Evolutionary conservation across 2,329 filamentous ascomycete genomes (phyloP), one percentile per base, ranked within the genome.

Genomic region (Ophiostoma sp.): DNA sequence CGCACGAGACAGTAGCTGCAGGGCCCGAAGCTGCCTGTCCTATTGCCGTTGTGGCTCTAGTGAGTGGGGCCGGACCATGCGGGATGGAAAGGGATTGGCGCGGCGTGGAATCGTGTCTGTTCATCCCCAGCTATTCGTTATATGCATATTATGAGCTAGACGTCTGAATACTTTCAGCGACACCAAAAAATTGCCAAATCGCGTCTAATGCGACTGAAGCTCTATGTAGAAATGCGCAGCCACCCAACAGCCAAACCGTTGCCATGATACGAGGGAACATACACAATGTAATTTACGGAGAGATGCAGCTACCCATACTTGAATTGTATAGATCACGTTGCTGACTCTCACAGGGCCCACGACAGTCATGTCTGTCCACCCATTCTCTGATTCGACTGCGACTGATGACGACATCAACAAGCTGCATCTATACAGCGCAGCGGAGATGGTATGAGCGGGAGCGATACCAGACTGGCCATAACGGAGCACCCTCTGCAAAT

Each of bases 191-290:
- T 63, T 7, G 28, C 7, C 9, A 39, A 15, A 52, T n/a, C 25
- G n/a, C 25, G 12, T 11, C 15, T 50, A 50, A 48, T 72, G 55
- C 45, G 71, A 70, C 52, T 9, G 36, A 63, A 61, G 25, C 39
- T 55, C 33, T n/a, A 25, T 22, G 68, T 39, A 52, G 42, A 57
- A 59, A n/a, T 22, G 17, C 42, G 42, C 28, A 72, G 71, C 55
- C 12, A n/a, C n/a, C 17, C 45, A 22, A 48, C 33, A 39, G 15
- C 66, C 48, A 61, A 12, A 25, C 55, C 50, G 52, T 57, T 72
- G 72, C 59, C 69, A 76, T 76, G 75, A 63, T 76, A 69, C 57
- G 72, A 28, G 50, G 72, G 50, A 70, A 68, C n/a, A 52, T 74
- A 15, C 70, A 64, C 48, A 72, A 69, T 69, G 74, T 76, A 36